Conservation (phyloP, 345 rosid species). For the Trapa incisa region DNA sequence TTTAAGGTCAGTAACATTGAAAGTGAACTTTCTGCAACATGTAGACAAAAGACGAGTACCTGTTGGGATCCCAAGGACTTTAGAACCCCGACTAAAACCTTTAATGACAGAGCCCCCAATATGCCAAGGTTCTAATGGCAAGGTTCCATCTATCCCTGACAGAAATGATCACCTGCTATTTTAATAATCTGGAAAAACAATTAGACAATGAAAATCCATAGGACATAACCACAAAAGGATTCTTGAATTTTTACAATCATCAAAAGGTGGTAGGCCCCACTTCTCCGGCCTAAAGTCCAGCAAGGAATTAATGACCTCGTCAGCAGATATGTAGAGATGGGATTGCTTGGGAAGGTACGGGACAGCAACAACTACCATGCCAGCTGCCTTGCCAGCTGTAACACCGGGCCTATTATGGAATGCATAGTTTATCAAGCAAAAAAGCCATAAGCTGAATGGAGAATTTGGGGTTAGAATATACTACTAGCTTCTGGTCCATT, state of each 20-base stretch:
- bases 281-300: slow-evolving; percentile 67
- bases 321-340: slow-evolving; percentile 59
- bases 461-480: neutral
- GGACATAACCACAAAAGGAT: slow-evolving; percentile 2
- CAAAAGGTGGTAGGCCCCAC: slow-evolving; percentile 89
- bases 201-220: slow-evolving; percentile 1
- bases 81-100: slow-evolving; percentile 94
- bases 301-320: slow-evolving; percentile 69
- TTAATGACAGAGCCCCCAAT: slow-evolving; percentile 80
- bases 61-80: slow-evolving; percentile 93
- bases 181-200: neutral
- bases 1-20: too few relatives aligned
- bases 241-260: slow-evolving; percentile 50
- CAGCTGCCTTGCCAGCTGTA: slow-evolving; percentile 76
- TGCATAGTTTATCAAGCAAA: neutral
- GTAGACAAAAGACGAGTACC: slow-evolving; percentile 21
- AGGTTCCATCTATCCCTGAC: slow-evolving; percentile 81
- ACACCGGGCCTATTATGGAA: slow-evolving; percentile 55
- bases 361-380: slow-evolving; percentile 67
- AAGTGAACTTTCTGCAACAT: too few relatives aligned
- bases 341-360: slow-evolving; percentile 78
- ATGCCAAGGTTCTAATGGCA: slow-evolving; percentile 75
- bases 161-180: slow-evolving; percentile 13
- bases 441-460: neutral
- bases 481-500: neutral